phyloP scores from a whole-genome alignment of 2,329 filamentous ascomycete genomes.

The Endocalyx cinctus region DNA sequence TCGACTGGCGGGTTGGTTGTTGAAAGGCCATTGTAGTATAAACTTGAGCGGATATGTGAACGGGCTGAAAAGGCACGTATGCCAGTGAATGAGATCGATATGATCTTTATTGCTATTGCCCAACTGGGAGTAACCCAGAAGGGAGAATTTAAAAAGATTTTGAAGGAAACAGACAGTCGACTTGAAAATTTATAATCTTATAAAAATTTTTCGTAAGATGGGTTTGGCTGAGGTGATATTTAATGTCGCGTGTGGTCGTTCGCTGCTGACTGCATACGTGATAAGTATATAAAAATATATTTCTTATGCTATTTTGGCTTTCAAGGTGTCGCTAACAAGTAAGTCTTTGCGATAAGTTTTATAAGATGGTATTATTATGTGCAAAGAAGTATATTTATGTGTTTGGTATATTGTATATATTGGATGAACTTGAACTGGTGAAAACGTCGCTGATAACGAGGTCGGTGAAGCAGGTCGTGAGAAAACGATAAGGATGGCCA shows the following conservation, averaged over 20 bases:
- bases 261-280: slow-evolving; percentile 1
- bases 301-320: background rate
- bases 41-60: too few species aligned
- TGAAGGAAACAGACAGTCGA: slow-evolving; percentile 11
- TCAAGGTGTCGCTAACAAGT: too few species aligned
- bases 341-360: background rate
- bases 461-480: too few species aligned
- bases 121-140: slow-evolving; percentile 9
- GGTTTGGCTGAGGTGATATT: slow-evolving; percentile 5
- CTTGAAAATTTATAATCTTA: slow-evolving; percentile 4
- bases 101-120: too few species aligned
- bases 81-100: too few species aligned
- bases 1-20: slow-evolving; percentile 50
- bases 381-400: too few species aligned
- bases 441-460: too few species aligned
- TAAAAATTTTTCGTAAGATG: slow-evolving; percentile 1
- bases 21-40: slow-evolving; percentile 51
- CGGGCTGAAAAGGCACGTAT: too few species aligned
- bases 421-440: too few species aligned
- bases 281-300: slow-evolving; percentile 1
- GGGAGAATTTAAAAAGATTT: slow-evolving; percentile 9
- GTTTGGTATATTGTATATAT: too few species aligned
- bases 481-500: too few species aligned
- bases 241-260: slow-evolving; percentile 8
- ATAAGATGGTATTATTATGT: background rate